Evolutionary conservation across 2,329 filamentous ascomycete genomes (phyloP), one percentile per base, ranked within the genome.

Genomic region (Aspergillus calidoustus): DNA sequence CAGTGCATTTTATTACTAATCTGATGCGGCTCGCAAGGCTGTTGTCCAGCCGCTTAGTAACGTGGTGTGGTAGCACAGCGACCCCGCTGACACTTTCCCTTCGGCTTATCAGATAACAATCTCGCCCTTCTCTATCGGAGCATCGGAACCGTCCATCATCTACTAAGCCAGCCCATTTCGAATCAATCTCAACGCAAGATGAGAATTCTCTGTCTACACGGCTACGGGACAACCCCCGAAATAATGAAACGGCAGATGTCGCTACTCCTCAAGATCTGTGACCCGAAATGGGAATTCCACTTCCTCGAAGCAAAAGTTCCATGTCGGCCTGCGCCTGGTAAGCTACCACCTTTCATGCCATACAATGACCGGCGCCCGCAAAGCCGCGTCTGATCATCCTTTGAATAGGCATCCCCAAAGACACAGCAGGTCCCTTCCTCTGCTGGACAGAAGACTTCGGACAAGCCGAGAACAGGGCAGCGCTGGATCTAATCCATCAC

Each of bases 131-230:
- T 7, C 31, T 4, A 1, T 34, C 31, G 7, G 25, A 28, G 25
- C 25, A 4, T 28, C 6, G 25, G 25, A 28, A 28, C 4, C 25
- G 6, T 28, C 25, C 25, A 28, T 28, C 25, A 4, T 28, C 6
- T 4, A 7, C 25, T 4, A 28, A 28, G 4, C 25, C 25, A 28
- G 25, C 6, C 25, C 2, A 28, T 28, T 28, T 28, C 25, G 25
- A 7, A 28, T 28, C 25, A 28, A 7, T 28, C 31, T 15, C 31
- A 5, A 41, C 11, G 5, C 9, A 48, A 1, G 5, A 69, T 71
- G 68, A 54, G 54, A 28, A 63, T 72, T 25, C 65, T 72, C 15
- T 72, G 69, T 51, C 65, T 71, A 5, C 71, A 71, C 61, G 70
- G 69, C 44, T 59, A 48, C 47, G 71, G 71, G 9, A 67, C 62